These are phyloP conservation scores for Saccharomycopsis sp. DNA, from an alignment of 805 yeast genomes.

Conservation along the genomic window DNA sequence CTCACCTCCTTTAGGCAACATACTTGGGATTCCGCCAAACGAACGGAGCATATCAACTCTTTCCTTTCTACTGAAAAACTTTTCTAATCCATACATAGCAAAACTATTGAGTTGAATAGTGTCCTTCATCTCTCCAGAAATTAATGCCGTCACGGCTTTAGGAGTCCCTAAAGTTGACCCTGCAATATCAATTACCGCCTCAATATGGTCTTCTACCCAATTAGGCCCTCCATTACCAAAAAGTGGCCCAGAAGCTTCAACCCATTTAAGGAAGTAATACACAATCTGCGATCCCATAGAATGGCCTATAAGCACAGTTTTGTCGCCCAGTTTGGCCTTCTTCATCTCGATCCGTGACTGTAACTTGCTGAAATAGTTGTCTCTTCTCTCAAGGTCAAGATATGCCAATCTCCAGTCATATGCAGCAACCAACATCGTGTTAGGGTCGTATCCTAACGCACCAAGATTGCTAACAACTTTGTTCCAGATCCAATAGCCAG, in stretches of 20 bases:
- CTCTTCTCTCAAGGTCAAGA: constrained; percentile 80
- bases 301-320: constrained; percentile 77
- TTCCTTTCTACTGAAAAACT: constrained; percentile 85
- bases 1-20: constrained; percentile 95
- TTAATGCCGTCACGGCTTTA: constrained; percentile 80
- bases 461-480: constrained; percentile 91
- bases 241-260: constrained; percentile 71
- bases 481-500: constrained; percentile 99
- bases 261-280: constrained; percentile 92
- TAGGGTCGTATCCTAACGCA: constrained; percentile 89
- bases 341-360: constrained; percentile 66
- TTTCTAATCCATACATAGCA: constrained; percentile 91
- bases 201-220: constrained; percentile 86
- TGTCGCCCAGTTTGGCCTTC: constrained; percentile 50
- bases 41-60: constrained; percentile 78
- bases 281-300: constrained; percentile 95
- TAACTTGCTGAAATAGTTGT: constrained; percentile 73
- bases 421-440: constrained; percentile 83
- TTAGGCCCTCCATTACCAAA: constrained; percentile 86
- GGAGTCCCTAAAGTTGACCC: constrained; percentile 95
- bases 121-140: constrained; percentile 98
- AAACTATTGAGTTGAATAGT: constrained; percentile 89
- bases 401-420: constrained; percentile 96
- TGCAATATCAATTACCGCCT: constrained; percentile 76
- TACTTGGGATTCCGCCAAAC: constrained; percentile 92